These are phyloP conservation scores for Fusarium metavorans DNA, from an alignment of 2,329 filamentous ascomycete genomes.

Conservation along the genomic window DNA sequence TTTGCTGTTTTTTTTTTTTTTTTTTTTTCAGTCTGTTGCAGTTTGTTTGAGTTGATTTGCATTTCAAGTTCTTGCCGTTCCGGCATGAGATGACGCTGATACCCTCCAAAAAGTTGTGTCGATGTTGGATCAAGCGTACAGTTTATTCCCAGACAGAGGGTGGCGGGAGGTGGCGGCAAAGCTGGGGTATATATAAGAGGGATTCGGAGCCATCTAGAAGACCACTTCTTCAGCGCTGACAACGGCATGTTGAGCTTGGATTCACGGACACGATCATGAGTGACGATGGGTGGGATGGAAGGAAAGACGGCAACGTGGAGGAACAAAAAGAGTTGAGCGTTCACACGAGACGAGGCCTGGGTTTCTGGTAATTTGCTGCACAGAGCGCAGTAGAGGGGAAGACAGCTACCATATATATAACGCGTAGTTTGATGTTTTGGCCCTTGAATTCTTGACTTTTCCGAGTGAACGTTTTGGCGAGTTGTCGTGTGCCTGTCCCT, in stretches of 20 bases:
- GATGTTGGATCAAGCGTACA: slow-evolving; percentile 9
- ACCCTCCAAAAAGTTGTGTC: slow-evolving; percentile 17
- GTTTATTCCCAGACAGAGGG: not conserved
- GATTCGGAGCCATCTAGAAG: not conserved
- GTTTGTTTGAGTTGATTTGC: not conserved
- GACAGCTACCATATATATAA: slow-evolving; percentile 4
- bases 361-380: not conserved
- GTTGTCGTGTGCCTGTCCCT: not conserved
- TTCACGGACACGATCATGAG: not conserved
- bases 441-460: not conserved
- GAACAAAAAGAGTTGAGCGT: not conserved
- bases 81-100: slow-evolving; percentile 19
- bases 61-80: slow-evolving; percentile 6
- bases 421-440: not conserved
- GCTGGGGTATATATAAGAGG: not conserved
- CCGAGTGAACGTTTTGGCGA: not conserved
- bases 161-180: not conserved
- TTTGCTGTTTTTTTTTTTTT: not conserved
- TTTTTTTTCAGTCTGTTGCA: not conserved
- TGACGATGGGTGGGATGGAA: not conserved
- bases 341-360: slow-evolving; percentile 5
- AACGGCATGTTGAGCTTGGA: not conserved
- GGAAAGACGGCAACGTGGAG: not conserved
- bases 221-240: not conserved
- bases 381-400: not conserved